A percentile compares a stretch with the other conserved stretches of the same genome.
Evolutionary conservation across 2,329 filamentous ascomycete species (phyloP).

Genomic region (Ciborinia camelliae): DNA sequence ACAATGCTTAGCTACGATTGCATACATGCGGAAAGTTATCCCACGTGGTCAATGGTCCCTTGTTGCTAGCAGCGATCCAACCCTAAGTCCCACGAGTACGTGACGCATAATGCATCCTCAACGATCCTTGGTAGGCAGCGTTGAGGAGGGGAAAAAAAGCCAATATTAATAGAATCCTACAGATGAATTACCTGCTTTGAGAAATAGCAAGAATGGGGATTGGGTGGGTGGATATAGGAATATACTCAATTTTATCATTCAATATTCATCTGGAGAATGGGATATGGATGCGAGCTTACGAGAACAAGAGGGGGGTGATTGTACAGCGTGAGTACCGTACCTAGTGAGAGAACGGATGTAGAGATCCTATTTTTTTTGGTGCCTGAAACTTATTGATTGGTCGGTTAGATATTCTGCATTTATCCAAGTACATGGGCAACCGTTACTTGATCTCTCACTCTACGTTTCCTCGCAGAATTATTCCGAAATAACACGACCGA

Average conservation of each 20-base stretch:
- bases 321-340: constrained; percentile 48
- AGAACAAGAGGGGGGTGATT: constrained; percentile 46
- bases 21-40: constrained; percentile 66
- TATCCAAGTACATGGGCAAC: constrained; percentile 69
- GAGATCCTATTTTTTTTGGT: not conserved
- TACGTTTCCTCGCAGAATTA: constrained; percentile 92
- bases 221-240: constrained; percentile 53
- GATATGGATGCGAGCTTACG: constrained; percentile 45
- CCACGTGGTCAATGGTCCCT: constrained; percentile 62
- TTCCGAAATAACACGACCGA: constrained; percentile 69
- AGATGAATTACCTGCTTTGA: constrained; percentile 57
- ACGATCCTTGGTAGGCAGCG: not conserved
- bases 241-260: constrained; percentile 49
- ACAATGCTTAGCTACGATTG: constrained; percentile 80
- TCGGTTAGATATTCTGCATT: constrained; percentile 59
- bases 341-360: not conserved
- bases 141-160: not conserved
- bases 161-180: constrained; percentile 20
- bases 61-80: constrained; percentile 69
- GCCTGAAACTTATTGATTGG: constrained; percentile 9
- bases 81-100: constrained; percentile 67
- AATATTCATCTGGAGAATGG: constrained; percentile 46
- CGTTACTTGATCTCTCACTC: constrained; percentile 79
- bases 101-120: constrained; percentile 28
- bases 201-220: constrained; percentile 45